Evolutionary conservation across 768 basidiomycete species (phyloP), one percentile per base, ranked within the genome.

Genomic region (Jaapia argillacea): DNA sequence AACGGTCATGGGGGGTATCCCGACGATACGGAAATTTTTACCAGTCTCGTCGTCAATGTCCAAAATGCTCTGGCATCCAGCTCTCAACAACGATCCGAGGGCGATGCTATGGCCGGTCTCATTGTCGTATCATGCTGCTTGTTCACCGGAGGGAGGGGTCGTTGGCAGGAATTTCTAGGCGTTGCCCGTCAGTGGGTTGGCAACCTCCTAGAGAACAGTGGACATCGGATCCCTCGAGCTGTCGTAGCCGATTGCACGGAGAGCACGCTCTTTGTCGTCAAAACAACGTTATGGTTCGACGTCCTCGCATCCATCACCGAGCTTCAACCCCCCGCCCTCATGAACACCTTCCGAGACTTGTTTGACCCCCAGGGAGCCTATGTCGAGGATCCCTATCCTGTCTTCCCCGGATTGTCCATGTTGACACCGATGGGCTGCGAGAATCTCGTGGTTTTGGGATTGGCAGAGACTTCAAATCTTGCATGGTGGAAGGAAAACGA

Each of bases 221-320:
- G 45, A 4, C 69, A 54, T 51, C 52, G 53, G 24, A 66, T 68
- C 21, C 67, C 72, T 6, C 61, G 63, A 42, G 65, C 68, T 39
- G 69, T 70, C 5, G 66, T 85, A 10, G 45, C 65, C 25, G 44
- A 48, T 14, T 77, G 72, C 51, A 49, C 55, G 18, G 70, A 67
- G 67, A 76, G 66, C 63, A 70, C 65, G 58, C 74, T 63, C 27
- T 88, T 88, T 60, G 79, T 89, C 56, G 71, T 88, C 62, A 86
- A 86, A 60, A 82, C 86, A 22, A 77, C 83, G 13, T 78, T 89
- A 44, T 90, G 87, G 87, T 87, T 89, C 58, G 87, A 90, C 57
- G 84, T 89, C 26, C 70, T 89, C 41, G 85, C 84, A 5, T 77
- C 81, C 1, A 72, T 81, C 41, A 85, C 85, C n/a, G 77, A 73